phyloP scores from a whole-genome alignment of 345 rosid species.

The Streptanthus diversifolius region DNA sequence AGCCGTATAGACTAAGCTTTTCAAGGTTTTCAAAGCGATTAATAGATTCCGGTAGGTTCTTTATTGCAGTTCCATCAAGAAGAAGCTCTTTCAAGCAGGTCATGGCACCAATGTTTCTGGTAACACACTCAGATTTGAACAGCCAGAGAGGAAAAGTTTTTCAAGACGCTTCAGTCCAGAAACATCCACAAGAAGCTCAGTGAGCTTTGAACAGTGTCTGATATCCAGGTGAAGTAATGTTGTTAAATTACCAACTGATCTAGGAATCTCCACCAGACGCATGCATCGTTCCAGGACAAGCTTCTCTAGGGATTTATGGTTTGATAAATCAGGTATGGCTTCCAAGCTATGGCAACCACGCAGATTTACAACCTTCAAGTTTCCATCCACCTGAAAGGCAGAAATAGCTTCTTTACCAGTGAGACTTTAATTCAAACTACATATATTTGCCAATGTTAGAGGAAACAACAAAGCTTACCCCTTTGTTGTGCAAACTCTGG shows the following conservation, averaged over 20 bases:
- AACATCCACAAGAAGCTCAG: conserved; percentile 32
- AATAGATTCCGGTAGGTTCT: conserved; percentile 6
- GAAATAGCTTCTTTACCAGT: not conserved
- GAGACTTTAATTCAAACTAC: not conserved
- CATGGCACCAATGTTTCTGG: conserved; percentile 32
- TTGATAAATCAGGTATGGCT: conserved; percentile 34
- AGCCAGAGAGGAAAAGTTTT: conserved; percentile 35
- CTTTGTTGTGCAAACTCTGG: conserved; percentile 23
- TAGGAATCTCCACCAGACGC: conserved; percentile 24
- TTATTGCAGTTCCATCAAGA: conserved; percentile 32
- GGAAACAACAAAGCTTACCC: conserved; percentile 30
- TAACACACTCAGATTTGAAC: conserved; percentile 27
- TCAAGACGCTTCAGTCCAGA: conserved; percentile 30
- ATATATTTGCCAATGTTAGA: not conserved
- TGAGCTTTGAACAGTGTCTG: conserved; percentile 17
- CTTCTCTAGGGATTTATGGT: conserved; percentile 21
- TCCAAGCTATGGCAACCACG: conserved; percentile 32
- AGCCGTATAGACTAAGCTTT: conserved; percentile 21
- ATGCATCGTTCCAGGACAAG: conserved; percentile 27
- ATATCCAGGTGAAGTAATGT: conserved; percentile 25
- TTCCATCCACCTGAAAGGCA: conserved; percentile 17
- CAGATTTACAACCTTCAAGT: conserved; percentile 28
- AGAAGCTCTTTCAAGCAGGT: conserved; percentile 28
- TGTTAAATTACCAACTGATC: conserved; percentile 21
- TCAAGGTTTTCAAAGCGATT: not conserved